A percentile compares a stretch with the other conserved stretches of the same genome.
These are phyloP conservation scores for Colletotrichum tropicicola DNA, from an alignment of 2,329 filamentous ascomycete genomes.

Conservation along the genomic window DNA sequence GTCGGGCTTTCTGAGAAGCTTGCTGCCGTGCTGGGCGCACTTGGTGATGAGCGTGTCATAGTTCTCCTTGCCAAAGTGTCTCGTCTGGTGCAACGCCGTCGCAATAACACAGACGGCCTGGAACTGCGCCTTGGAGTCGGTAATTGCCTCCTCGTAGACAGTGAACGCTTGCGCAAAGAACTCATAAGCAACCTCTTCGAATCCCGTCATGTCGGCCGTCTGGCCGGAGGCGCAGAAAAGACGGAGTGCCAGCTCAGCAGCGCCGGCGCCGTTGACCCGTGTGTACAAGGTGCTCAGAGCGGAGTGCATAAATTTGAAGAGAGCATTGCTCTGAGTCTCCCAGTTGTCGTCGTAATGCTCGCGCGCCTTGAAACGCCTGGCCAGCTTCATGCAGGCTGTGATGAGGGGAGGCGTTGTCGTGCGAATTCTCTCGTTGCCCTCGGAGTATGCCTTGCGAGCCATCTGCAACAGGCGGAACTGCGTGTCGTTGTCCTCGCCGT, in stretches of 20 bases:
- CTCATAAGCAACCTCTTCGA: slow-evolving; percentile 97
- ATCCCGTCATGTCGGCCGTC: slow-evolving; percentile 88
- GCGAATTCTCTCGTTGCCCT: slow-evolving; percentile 94
- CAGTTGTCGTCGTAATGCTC: slow-evolving; percentile 81
- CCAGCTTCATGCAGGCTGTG: slow-evolving; percentile 88
- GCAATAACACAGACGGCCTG: slow-evolving; percentile 97
- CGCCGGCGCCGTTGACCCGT: slow-evolving; percentile 78
- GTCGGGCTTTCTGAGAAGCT: slow-evolving; percentile 95
- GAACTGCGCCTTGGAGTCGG: slow-evolving; percentile 95
- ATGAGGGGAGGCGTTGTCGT: slow-evolving; percentile 95
- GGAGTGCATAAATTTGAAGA: slow-evolving; percentile 97
- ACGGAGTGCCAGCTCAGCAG: slow-evolving; percentile 87
- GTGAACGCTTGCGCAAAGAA: slow-evolving; percentile 99
- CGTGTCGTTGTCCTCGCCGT: slow-evolving; percentile 86
- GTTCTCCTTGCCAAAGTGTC: slow-evolving; percentile 95
- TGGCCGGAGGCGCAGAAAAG: slow-evolving; percentile 93
- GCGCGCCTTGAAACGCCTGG: slow-evolving; percentile 85
- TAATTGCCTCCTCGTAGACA: slow-evolving; percentile 95
- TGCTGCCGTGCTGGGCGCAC: slow-evolving; percentile 94
- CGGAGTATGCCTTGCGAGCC: slow-evolving; percentile 84
- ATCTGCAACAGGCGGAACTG: slow-evolving; percentile 95
- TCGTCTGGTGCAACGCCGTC: slow-evolving; percentile 85
- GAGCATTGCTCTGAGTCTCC: slow-evolving; percentile 73
- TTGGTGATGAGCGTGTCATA: slow-evolving; percentile 99
- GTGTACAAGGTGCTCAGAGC: slow-evolving; percentile 87